Evolutionary conservation across 768 basidiomycete species (phyloP).

Genomic region (Chalciporus chontae): DNA sequence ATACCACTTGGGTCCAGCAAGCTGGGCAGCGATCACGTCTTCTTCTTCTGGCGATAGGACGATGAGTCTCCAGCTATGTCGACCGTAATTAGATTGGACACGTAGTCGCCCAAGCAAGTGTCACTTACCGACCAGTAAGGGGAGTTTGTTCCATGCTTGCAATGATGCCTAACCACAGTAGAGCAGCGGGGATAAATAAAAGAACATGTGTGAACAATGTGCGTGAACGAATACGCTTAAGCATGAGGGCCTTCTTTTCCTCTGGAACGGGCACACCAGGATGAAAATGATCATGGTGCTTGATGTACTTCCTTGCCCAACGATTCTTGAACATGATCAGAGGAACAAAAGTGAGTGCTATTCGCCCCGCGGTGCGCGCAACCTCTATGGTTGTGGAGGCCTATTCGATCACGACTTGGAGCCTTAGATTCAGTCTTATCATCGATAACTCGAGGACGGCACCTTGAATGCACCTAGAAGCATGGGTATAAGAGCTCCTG

Average conservation of each 20-base stretch:
- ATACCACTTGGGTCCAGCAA: slow-evolving; percentile 86
- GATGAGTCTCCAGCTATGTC: slow-evolving; percentile 75
- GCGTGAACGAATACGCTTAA: slow-evolving; percentile 47
- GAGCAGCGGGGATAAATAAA: slow-evolving; percentile 53
- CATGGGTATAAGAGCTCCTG: slow-evolving; percentile 43
- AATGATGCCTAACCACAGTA: slow-evolving; percentile 68
- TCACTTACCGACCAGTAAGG: slow-evolving; percentile 74
- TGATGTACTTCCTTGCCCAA: slow-evolving; percentile 47
- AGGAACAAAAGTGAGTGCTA: slow-evolving; percentile 75
- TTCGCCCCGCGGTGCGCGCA: slow-evolving; percentile 64
- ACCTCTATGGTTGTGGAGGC: slow-evolving; percentile 70
- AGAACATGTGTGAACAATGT: slow-evolving; percentile 52
- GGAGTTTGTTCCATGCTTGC: slow-evolving; percentile 77
- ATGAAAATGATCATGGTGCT: slow-evolving; percentile 37
- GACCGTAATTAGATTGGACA: slow-evolving; percentile 6
- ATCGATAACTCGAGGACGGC: slow-evolving; percentile 3
- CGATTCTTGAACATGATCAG: slow-evolving; percentile 59
- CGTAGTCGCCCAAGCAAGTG: neutral
- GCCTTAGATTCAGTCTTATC: neutral
- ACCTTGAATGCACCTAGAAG: slow-evolving; percentile 65
- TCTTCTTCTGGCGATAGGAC: slow-evolving; percentile 91
- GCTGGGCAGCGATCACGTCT: slow-evolving; percentile 77
- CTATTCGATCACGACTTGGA: slow-evolving; percentile 34
- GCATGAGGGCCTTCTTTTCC: slow-evolving; percentile 45
- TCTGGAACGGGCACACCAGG: slow-evolving; percentile 46